Conservation (phyloP, 2,329 filamentous ascomycete species). For the Curvularia eragrostidis region DNA sequence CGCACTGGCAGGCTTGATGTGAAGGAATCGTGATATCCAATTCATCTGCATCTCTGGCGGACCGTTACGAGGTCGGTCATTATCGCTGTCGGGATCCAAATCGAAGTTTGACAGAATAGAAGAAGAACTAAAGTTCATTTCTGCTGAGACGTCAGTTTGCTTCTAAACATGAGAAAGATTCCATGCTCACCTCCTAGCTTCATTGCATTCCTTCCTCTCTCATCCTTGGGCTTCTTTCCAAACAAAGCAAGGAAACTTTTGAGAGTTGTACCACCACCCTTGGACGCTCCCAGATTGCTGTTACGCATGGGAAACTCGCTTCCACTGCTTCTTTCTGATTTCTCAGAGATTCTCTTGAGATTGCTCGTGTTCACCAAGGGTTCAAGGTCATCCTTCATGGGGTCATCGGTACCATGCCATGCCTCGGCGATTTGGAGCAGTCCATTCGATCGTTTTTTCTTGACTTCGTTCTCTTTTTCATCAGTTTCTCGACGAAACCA, state of each 20-base stretch:
- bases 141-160: slow-evolving; percentile 19
- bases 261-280: slow-evolving; percentile 46
- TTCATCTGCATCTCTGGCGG: slow-evolving; percentile 63
- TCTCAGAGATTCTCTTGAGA: slow-evolving; percentile 30
- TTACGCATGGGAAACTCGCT: slow-evolving; percentile 56
- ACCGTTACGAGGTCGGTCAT: slow-evolving; percentile 49
- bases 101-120: slow-evolving; percentile 45
- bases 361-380: slow-evolving; percentile 12
- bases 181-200: slow-evolving; percentile 50
- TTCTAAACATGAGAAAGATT: slow-evolving; percentile 19
- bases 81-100: slow-evolving; percentile 41
- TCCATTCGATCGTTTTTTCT: slow-evolving; percentile 35
- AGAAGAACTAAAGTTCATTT: slow-evolving; percentile 40
- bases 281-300: slow-evolving; percentile 36
- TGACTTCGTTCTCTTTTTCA: slow-evolving; percentile 41
- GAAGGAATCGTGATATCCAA: slow-evolving; percentile 88
- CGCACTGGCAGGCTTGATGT: slow-evolving; percentile 81
- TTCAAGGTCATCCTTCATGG: slow-evolving; percentile 32
- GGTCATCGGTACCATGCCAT: slow-evolving; percentile 48
- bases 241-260: slow-evolving; percentile 61
- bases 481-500: slow-evolving; percentile 54
- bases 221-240: slow-evolving; percentile 57
- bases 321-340: slow-evolving; percentile 38
- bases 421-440: slow-evolving; percentile 44
- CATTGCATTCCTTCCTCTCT: slow-evolving; percentile 43